Evolutionary conservation across 1,139 yeast genomes (phyloP).

Genomic region (Suhomyces taliae): DNA sequence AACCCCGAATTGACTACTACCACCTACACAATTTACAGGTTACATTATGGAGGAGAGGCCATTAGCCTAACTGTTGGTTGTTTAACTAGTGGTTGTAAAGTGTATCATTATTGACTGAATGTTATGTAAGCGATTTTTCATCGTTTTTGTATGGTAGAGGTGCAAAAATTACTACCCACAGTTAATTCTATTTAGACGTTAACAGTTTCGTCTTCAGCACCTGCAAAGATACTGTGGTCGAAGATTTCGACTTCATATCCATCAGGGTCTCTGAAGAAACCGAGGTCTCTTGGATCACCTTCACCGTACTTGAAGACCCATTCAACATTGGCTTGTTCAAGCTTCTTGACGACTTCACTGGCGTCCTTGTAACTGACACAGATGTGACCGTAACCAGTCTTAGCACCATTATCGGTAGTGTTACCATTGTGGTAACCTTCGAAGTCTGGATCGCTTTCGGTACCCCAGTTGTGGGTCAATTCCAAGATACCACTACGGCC

Average conservation of each 20-base stretch:
- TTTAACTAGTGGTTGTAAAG: too few species aligned
- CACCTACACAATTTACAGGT: too few species aligned
- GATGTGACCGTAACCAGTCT: constrained; percentile 85
- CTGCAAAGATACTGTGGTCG: constrained; percentile 21
- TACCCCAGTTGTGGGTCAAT: constrained; percentile 93
- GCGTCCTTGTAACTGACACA: constrained; percentile 75
- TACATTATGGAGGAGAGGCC: too few species aligned
- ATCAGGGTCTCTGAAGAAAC: constrained; percentile 88
- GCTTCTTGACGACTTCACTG: constrained; percentile 49
- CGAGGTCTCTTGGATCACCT: constrained; percentile 51
- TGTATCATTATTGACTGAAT: too few species aligned
- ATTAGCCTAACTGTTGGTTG: too few species aligned
- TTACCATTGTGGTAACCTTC: constrained; percentile 82
- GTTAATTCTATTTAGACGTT: not conserved
- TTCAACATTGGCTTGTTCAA: constrained; percentile 41
- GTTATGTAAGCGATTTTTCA: too few species aligned
- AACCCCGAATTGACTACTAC: too few species aligned
- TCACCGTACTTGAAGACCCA: constrained; percentile 56
- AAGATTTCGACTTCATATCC: constrained; percentile 81
- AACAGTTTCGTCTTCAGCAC: not conserved
- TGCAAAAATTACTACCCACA: too few species aligned
- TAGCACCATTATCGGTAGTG: constrained; percentile 50
- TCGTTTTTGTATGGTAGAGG: too few species aligned
- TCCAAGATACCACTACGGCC: constrained; percentile 72
- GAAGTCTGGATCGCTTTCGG: constrained; percentile 74